phyloP scores from a whole-genome alignment of 2,329 filamentous ascomycete genomes.

The Diaporthe velutina region DNA sequence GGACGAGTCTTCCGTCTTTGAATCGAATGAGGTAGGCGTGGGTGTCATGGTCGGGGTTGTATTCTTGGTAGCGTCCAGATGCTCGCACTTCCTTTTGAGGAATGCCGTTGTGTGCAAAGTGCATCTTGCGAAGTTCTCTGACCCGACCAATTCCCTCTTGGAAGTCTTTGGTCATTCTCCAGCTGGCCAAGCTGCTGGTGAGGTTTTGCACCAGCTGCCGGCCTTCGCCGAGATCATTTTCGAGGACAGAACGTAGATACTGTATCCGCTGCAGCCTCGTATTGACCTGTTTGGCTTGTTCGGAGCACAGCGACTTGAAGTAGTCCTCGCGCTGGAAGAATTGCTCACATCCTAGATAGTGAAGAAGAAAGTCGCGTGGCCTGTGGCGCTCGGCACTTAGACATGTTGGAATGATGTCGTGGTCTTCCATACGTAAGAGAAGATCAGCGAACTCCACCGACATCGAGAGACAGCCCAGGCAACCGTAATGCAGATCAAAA shows the following conservation, averaged over 20 bases:
- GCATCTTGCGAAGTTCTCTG: slow-evolving; percentile 31
- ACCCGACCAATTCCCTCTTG: slow-evolving; percentile 35
- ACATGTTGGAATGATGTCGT: slow-evolving; percentile 39
- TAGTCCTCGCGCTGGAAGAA: slow-evolving; percentile 40
- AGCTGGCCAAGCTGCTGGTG: slow-evolving; percentile 21
- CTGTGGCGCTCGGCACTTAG: slow-evolving; percentile 38
- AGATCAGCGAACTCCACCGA: slow-evolving; percentile 27
- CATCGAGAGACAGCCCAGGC: not conserved
- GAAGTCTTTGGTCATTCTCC: slow-evolving; percentile 33
- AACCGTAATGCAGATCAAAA: not conserved
- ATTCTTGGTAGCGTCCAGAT: slow-evolving; percentile 4
- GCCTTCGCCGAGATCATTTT: slow-evolving; percentile 32
- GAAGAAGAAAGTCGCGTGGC: slow-evolving; percentile 36
- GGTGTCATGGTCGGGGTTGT: slow-evolving; percentile 36
- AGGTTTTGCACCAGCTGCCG: slow-evolving; percentile 30
- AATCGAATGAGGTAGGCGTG: slow-evolving; percentile 39
- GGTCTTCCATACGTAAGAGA: slow-evolving; percentile 37
- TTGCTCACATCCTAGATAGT: slow-evolving; percentile 39
- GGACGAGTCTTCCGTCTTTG: slow-evolving; percentile 28
- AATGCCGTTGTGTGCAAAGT: slow-evolving; percentile 33
- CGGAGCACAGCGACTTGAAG: slow-evolving; percentile 16
- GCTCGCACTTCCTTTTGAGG: slow-evolving; percentile 24
- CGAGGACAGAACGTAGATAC: slow-evolving; percentile 25
- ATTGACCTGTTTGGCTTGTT: slow-evolving; percentile 30
- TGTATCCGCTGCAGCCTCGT: slow-evolving; percentile 31